Evolutionary conservation across 179 eudicot species (phyloP).

Genomic region (Nepenthes alata): DNA sequence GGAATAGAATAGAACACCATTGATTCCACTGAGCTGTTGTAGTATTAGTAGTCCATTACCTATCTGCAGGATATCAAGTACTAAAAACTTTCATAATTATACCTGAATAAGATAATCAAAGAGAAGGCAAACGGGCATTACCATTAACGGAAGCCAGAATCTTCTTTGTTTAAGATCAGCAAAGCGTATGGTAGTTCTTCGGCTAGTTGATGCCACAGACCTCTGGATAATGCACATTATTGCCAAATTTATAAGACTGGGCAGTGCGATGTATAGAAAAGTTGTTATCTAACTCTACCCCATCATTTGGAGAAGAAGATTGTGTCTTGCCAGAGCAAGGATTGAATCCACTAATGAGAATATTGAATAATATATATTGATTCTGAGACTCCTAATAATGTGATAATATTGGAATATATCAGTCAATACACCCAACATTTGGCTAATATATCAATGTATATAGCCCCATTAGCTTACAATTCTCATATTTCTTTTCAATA

Average conservation of each 20-base stretch:
- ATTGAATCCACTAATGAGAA: too few relatives aligned
- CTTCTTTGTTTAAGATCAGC: constrained; percentile 73
- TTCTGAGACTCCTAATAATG: too few relatives aligned
- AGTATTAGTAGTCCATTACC: constrained; percentile 80
- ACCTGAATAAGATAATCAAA: neutral
- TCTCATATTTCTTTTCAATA: too few relatives aligned
- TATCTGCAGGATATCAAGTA: constrained; percentile 37
- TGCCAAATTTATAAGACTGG: neutral
- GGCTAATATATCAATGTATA: too few relatives aligned
- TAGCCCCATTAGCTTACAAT: too few relatives aligned
- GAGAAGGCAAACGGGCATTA: constrained; percentile 12
- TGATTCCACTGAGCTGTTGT: constrained; percentile 81
- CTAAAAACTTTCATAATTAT: neutral
- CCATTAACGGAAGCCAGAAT: constrained; percentile 95
- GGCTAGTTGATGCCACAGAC: constrained; percentile 69
- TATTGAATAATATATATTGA: too few relatives aligned
- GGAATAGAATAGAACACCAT: constrained; percentile 85
- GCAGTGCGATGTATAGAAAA: neutral
- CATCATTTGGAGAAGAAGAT: too few relatives aligned
- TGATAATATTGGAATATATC: too few relatives aligned
- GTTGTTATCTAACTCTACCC: too few relatives aligned
- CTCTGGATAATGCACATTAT: constrained; percentile 38
- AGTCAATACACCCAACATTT: too few relatives aligned
- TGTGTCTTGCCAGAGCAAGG: neutral
- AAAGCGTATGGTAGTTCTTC: constrained; percentile 69